phyloP scores from a whole-genome alignment of 1,284 basidiomycete genomes.

The Ceratobasidium sp. region DNA sequence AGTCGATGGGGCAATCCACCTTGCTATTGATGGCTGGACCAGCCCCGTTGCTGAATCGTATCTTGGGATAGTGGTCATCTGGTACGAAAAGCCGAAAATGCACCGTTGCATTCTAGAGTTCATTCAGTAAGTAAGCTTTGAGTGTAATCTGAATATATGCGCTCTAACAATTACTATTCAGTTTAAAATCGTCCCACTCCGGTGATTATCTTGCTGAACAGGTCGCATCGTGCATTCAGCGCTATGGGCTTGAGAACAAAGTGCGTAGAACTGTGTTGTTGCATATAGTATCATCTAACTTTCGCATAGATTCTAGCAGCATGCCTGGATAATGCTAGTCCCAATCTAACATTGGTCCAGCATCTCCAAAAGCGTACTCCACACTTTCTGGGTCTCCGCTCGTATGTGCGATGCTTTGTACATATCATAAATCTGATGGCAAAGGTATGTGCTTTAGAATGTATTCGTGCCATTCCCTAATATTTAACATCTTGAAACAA shows the following conservation, averaged over 20 bases:
- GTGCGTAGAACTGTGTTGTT: no score
- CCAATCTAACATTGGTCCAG: constrained; percentile 46
- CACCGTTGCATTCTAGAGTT: constrained; percentile 53
- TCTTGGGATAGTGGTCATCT: constrained; percentile 53
- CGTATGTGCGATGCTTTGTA: constrained; percentile 46
- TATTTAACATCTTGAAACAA: no score
- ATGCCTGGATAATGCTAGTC: constrained; percentile 50
- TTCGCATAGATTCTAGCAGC: neutral
- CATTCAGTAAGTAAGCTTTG: constrained; percentile 49
- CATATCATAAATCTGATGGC: constrained; percentile 50
- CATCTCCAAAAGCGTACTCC: constrained; percentile 46
- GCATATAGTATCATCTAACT: no score
- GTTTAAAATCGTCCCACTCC: constrained; percentile 50
- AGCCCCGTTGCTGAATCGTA: constrained; percentile 51
- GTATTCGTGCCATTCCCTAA: no score
- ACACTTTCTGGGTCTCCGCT: constrained; percentile 46
- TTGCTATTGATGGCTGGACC: constrained; percentile 54
- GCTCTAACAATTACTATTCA: constrained; percentile 41
- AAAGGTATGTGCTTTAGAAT: constrained; percentile 46
- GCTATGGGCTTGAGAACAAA: constrained; percentile 49
- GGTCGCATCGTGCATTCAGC: constrained; percentile 49
- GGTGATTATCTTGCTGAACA: constrained; percentile 52
- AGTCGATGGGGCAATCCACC: constrained; percentile 48
- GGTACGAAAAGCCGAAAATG: constrained; percentile 50
- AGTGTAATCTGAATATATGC: constrained; percentile 3